Conservation (phyloP, 2,329 filamentous ascomycete species). For the Aspergillus fischeri region DNA sequence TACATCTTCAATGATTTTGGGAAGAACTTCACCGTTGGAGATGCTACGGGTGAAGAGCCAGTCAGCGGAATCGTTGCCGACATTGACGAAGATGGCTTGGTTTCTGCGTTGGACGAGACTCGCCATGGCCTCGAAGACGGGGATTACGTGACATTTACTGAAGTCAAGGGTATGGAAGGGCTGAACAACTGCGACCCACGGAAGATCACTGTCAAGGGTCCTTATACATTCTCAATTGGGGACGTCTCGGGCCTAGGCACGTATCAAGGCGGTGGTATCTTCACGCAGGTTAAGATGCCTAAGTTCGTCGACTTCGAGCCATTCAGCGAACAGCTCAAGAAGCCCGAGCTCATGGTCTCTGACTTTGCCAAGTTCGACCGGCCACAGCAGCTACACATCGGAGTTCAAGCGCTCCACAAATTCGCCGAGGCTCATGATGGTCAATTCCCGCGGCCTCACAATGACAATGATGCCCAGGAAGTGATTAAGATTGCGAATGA, state of each 20-base stretch:
- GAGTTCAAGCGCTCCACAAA: slow-evolving; percentile 85
- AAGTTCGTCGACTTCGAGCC: slow-evolving; percentile 86
- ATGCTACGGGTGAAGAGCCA: slow-evolving; percentile 85
- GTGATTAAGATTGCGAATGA: slow-evolving; percentile 70
- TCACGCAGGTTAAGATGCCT: slow-evolving; percentile 97
- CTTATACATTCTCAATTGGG: slow-evolving; percentile 96
- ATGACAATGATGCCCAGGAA: slow-evolving; percentile 76
- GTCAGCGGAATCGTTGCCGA: slow-evolving; percentile 83
- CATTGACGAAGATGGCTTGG: slow-evolving; percentile 83
- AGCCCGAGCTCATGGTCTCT: slow-evolving; percentile 84
- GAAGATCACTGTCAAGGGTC: slow-evolving; percentile 90
- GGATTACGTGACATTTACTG: slow-evolving; percentile 91
- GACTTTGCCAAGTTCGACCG: slow-evolving; percentile 98
- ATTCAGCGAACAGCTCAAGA: slow-evolving; percentile 71
- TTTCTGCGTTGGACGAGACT: slow-evolving; percentile 91
- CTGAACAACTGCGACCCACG: slow-evolving; percentile 79
- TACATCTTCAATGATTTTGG: slow-evolving; percentile 97
- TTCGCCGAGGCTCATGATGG: slow-evolving; percentile 70
- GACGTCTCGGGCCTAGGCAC: slow-evolving; percentile 82
- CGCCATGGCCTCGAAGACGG: slow-evolving; percentile 94
- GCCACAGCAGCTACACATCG: slow-evolving; percentile 84
- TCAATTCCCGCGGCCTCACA: slow-evolving; percentile 75
- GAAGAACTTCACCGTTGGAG: slow-evolving; percentile 84
- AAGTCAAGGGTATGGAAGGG: slow-evolving; percentile 85
- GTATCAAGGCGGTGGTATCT: slow-evolving; percentile 85